Evolutionary conservation across 768 basidiomycete species (phyloP).

Genomic region (Xerocomellus amylosporus): DNA sequence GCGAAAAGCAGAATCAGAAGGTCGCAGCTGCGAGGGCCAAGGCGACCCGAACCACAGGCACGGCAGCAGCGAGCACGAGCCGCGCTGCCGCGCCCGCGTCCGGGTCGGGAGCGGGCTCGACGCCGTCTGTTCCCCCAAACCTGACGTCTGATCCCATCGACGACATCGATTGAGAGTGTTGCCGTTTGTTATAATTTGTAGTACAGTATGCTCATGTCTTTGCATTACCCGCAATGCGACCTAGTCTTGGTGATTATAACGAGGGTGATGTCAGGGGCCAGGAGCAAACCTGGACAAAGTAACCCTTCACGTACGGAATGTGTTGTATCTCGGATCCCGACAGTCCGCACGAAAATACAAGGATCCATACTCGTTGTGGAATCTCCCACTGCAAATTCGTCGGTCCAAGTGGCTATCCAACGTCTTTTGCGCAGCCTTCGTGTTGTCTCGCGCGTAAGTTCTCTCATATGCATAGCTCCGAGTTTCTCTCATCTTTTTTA

Average conservation of each 20-base stretch:
- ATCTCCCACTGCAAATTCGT: no score
- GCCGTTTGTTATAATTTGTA: neutral
- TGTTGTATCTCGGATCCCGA: neutral
- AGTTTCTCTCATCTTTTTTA: no score
- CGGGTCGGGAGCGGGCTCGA: constrained; percentile 14
- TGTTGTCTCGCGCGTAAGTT: no score
- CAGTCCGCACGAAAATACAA: constrained; percentile 14
- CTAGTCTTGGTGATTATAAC: constrained; percentile 11
- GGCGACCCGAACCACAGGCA: neutral
- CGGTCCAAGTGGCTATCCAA: no score
- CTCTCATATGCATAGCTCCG: no score
- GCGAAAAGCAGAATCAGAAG: constrained; percentile 45
- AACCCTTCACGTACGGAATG: no score
- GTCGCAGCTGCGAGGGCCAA: constrained; percentile 28
- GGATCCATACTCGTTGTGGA: neutral
- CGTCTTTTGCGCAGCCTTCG: no score
- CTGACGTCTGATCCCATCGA: constrained; percentile 20
- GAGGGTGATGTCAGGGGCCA: neutral
- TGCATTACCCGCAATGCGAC: constrained; percentile 11
- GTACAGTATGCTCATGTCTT: constrained; percentile 6
- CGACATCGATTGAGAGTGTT: constrained; percentile 31
- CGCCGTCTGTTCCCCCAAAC: constrained; percentile 7
- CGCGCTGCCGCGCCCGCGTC: neutral
- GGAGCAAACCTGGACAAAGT: constrained; percentile 6
- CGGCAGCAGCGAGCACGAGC: neutral